Evolutionary conservation across 73 alveolate species (phyloP), one percentile per base, ranked within the genome.

Genomic region (Paramecium pentaurelia): DNA sequence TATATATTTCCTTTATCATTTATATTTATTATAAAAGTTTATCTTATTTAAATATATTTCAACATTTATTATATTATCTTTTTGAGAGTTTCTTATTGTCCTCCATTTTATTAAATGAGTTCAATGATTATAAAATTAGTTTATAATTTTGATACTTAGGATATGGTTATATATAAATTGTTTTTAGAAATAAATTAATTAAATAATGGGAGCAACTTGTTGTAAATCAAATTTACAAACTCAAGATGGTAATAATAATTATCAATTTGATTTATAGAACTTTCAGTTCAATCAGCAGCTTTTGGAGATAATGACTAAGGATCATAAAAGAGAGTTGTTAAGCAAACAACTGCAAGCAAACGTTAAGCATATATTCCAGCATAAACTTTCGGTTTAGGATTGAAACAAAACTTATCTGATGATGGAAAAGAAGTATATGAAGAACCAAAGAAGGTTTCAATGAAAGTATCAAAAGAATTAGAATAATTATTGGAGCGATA

Each of bases 131-230:
- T 49, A 14, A 49, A 49, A 12, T 49, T 11, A 49, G 60, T 49
- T 8, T 49, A 49, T 3, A 11, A 12, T 49, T 14, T 49, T 16
- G 18, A 49, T 49, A 14, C 6, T 54, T 54, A 18, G 70, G 70
- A 54, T 54, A 18, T 16, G 14, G 32, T 8, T 54, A 54, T 54
- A 18, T 40, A 7, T 40, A 54, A 4, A 54, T 54, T 0, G 22
- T 18, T 54, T 60, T 64, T 34, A 28, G 49, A 28, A 64, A 64
- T 64, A 64, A 32, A 12, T 32, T 64, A 64, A 54, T 54, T 54
- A n/a, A 54, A 54, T 37, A 44, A 80, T 80, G 91, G 91, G 91
- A 45, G 91, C 91, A 80, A 80, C 91, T 20, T 80, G 91, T 80
- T 80, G 91, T 45, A 80, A 80, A 22, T 45, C 91, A 44, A 45